Evolutionary conservation across 106 monocot genomes (phyloP).

Genomic region (Dendrobium huoshanense): DNA sequence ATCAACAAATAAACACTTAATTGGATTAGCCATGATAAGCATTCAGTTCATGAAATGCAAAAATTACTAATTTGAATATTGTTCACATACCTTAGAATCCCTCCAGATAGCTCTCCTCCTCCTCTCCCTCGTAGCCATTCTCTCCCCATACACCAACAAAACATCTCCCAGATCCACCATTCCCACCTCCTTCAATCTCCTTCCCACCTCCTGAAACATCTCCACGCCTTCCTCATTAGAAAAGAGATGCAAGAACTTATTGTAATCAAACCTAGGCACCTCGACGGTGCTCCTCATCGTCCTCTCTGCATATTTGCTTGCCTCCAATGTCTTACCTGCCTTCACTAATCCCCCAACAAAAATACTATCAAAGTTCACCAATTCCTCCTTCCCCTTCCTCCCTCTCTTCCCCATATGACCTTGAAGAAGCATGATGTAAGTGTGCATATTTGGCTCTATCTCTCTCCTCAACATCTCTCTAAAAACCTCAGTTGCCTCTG

Average conservation of each 20-base stretch:
- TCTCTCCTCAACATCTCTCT: constrained; percentile 62
- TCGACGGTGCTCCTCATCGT: constrained; percentile 45
- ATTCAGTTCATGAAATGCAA: no score
- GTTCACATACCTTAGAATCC: not conserved
- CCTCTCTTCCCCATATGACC: constrained; percentile 85
- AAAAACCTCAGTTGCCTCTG: constrained; percentile 72
- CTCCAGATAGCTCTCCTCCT: constrained; percentile 40
- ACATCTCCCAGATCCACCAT: constrained; percentile 67
- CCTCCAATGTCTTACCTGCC: constrained; percentile 48
- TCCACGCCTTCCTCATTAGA: constrained; percentile 65
- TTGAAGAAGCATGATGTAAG: constrained; percentile 83
- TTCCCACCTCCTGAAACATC: constrained; percentile 86
- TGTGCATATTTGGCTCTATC: constrained; percentile 79
- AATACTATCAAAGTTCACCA: constrained; percentile 66
- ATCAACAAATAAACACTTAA: no score
- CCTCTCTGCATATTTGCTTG: constrained; percentile 80
- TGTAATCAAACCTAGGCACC: constrained; percentile 78
- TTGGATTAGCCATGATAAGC: no score
- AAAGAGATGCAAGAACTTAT: constrained; percentile 66
- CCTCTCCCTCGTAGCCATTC: constrained; percentile 83
- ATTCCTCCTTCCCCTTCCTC: constrained; percentile 52
- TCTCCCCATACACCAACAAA: constrained; percentile 69
- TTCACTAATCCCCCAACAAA: constrained; percentile 87
- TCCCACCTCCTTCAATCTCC: constrained; percentile 57
- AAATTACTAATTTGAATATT: no score